A percentile compares a stretch with the other conserved stretches of the same genome.
These are phyloP conservation scores for Penicillium robsamsonii DNA, from an alignment of 495 filamentous ascomycete species.

Conservation along the genomic window DNA sequence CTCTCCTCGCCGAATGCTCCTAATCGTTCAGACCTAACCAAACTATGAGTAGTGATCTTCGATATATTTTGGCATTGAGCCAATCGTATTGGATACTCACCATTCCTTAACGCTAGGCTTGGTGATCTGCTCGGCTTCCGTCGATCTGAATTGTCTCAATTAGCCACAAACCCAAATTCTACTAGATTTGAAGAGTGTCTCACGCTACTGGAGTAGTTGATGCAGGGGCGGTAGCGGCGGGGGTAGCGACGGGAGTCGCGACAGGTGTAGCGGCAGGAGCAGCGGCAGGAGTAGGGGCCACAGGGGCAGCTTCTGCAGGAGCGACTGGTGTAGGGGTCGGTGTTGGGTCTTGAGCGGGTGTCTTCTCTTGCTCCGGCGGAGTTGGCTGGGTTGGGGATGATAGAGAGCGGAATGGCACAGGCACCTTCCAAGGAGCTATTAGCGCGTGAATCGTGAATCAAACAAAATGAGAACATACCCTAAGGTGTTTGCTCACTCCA, in stretches of 20 bases:
- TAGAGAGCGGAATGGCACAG: conserved; percentile 27
- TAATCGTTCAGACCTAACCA: conserved; percentile 39
- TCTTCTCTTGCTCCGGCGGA: conserved; percentile 19
- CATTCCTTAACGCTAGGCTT: conserved; percentile 32
- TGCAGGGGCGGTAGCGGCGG: background rate
- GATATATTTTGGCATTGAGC: background rate
- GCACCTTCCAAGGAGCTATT: conserved; percentile 16
- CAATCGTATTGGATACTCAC: conserved; percentile 16
- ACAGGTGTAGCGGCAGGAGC: background rate
- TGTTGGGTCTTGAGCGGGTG: conserved; percentile 12
- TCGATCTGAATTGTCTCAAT: conserved; percentile 14
- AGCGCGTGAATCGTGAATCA: background rate
- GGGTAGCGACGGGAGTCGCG: background rate
- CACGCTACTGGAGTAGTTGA: conserved; percentile 1
- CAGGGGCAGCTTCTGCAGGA: background rate
- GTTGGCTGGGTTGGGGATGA: conserved; percentile 23
- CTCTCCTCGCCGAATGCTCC: conserved; percentile 35
- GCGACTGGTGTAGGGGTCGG: background rate
- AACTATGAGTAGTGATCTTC: conserved; percentile 14
- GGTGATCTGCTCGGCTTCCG: conserved; percentile 13
- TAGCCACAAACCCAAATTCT: background rate
- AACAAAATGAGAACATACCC: conserved; percentile 16
- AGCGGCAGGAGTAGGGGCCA: background rate
- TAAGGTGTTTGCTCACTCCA: conserved; percentile 19
- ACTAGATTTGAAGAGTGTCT: background rate